Conservation (phyloP, 148 eudicot genomes). For the Rhododendron simsii region DNA sequence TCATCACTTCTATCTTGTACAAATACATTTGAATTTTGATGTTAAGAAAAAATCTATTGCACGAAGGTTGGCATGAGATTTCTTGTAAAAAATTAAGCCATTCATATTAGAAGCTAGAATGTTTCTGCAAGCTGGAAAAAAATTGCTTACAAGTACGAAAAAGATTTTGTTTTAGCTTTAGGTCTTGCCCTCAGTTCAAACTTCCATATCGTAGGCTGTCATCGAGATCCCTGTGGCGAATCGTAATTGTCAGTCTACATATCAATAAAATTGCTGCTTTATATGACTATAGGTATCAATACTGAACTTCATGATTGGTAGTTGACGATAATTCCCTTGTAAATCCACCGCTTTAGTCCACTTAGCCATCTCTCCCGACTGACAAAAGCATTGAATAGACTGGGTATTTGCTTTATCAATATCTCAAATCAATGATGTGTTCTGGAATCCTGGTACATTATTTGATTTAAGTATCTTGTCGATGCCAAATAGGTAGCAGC, state of each 20-base stretch:
- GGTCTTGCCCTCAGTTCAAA: not conserved
- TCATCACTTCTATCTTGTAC: not conserved
- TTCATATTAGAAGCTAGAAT: not conserved
- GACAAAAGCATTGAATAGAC: not conserved
- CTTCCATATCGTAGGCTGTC: not conserved
- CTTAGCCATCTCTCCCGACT: not conserved
- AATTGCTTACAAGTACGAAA: not conserved
- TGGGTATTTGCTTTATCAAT: not conserved
- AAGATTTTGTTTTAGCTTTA: not conserved
- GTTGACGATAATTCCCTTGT: not conserved
- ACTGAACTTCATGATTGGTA: not conserved
- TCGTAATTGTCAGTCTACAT: not conserved
- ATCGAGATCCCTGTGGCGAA: not conserved
- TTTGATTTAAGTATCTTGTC: not conserved
- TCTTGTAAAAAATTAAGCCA: not conserved
- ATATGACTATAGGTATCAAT: not conserved
- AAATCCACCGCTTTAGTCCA: not conserved
- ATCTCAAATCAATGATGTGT: not conserved
- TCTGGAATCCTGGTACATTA: not conserved
- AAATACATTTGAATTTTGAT: not conserved
- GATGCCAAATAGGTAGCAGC: not conserved
- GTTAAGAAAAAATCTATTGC: not conserved
- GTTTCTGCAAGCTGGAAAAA: not conserved
- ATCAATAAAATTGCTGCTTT: not conserved
- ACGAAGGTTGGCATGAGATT: not conserved